Conservation (phyloP, 495 filamentous ascomycete species). For the Annulohypoxylon nitens region DNA sequence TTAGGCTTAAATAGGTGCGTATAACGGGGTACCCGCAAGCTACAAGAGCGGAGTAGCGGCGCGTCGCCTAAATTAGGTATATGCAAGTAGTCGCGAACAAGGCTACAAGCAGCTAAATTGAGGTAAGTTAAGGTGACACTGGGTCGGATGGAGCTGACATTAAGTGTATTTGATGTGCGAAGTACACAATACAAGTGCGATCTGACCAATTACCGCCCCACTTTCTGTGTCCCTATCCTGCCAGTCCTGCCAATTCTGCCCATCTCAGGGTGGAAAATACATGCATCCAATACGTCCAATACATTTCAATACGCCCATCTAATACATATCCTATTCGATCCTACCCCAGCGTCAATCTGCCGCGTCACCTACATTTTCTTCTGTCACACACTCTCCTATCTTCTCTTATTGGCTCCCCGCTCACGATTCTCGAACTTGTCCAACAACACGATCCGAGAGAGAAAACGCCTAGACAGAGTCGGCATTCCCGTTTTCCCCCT, state of each 20-base stretch:
- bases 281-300: too few species aligned
- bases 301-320: too few species aligned
- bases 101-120: constrained; percentile 21
- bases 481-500: constrained; percentile 7
- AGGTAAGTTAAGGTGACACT: constrained; percentile 7
- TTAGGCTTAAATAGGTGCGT: constrained; percentile 27
- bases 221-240: constrained; percentile 5
- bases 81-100: constrained; percentile 24
- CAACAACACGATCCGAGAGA: constrained; percentile 23
- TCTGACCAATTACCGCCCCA: constrained; percentile 11
- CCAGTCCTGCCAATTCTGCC: background rate
- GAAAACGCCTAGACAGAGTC: constrained; percentile 20
- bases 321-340: constrained; percentile 24
- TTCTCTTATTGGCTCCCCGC: constrained; percentile 40
- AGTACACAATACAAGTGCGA: background rate
- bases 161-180: background rate
- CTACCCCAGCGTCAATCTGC: constrained; percentile 39
- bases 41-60: constrained; percentile 19
- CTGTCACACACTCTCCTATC: constrained; percentile 30
- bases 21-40: constrained; percentile 15
- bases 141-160: constrained; percentile 25
- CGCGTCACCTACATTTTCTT: constrained; percentile 38
- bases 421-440: constrained; percentile 33
- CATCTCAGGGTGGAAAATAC: background rate
- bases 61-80: constrained; percentile 35